These are phyloP conservation scores for Blastobotrys robertii DNA, from an alignment of 805 yeast species.

Conservation along the genomic window DNA sequence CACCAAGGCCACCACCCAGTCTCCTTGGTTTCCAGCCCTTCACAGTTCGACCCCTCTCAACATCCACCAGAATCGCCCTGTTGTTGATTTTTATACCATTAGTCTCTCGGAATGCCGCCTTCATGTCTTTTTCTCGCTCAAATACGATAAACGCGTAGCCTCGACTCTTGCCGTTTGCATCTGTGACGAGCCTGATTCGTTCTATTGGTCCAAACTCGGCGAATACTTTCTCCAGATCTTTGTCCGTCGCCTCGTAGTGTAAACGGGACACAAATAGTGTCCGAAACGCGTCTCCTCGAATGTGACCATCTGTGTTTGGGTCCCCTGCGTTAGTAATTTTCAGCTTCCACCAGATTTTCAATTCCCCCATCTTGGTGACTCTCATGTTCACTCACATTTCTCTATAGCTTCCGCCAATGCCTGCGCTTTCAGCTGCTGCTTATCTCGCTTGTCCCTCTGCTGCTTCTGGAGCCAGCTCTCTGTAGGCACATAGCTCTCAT, in stretches of 20 bases:
- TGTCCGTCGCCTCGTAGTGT: conserved; percentile 52
- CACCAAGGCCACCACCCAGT: conserved; percentile 92
- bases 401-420: conserved; percentile 29
- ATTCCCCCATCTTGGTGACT: no score
- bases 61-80: conserved; percentile 38
- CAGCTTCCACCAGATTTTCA: no score
- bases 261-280: conserved; percentile 75
- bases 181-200: conserved; percentile 44
- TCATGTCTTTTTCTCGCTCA: conserved; percentile 49
- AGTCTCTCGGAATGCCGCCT: conserved; percentile 49
- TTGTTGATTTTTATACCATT: conserved; percentile 44
- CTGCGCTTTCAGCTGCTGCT: conserved; percentile 17
- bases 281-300: conserved; percentile 60
- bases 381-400: conserved; percentile 11
- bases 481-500: conserved; percentile 22
- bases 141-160: conserved; percentile 84
- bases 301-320: conserved; percentile 47
- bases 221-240: conserved; percentile 57
- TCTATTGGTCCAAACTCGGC: conserved; percentile 63
- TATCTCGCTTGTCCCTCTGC: conserved; percentile 22
- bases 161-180: conserved; percentile 41
- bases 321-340: conserved; percentile 35
- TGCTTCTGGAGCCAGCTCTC: conserved; percentile 27
- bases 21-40: conserved; percentile 31
- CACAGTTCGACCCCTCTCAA: conserved; percentile 31